Base-by-base conservation (phyloP, 2,329 filamentous ascomycete genomes). In the Chaetoscypha palmicola region DNA sequence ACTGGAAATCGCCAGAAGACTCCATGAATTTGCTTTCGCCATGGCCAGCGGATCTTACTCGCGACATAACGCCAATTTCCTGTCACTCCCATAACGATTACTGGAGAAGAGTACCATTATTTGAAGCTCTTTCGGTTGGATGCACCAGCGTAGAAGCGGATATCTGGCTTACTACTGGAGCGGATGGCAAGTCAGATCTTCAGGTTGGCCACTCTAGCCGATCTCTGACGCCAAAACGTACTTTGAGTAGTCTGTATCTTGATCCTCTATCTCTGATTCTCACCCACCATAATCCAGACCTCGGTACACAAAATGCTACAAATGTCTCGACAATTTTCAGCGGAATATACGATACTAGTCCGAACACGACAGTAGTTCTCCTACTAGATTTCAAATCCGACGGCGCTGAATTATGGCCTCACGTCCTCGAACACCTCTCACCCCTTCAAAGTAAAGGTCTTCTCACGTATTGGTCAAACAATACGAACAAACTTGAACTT, bases 1-100 rank as follows among this genome's bases (percentile, higher is more conserved):
- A 33, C 5, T 33, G 31, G 31, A 8, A 33, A 7, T 9, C 8
- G 5, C 31, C 31, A 33, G 31, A 8, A 33, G 31, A 33, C 31
- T 33, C 31, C 5, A 16, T 33, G 8, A 16, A 8, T 7, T 33
- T 33, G 16, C 31, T 33, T 14, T 9, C 7, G 5, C 31, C 31
- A 33, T 33, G 31, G 31, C 7, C 7, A 7, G 7, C 7, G 12
- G 30, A 73, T 41, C 71, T 75, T 44, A 68, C 72, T 5, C 65
- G 66, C 8, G 69, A 71, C 35, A 63, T 76, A 10, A 57, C 65
- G 8, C 75, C 77, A 1, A 68, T 78, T n/a, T 64, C 66, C 3
- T 79, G 77, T 49, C 79, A 83, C 58, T 80, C 75, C 1, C 79
- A 84, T 58, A 83, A 84, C 52, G 81, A 85, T 59, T 85, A 84